Base-by-base conservation (phyloP, 768 basidiomycete species). In the Kwoniella newhampshirensis region DNA sequence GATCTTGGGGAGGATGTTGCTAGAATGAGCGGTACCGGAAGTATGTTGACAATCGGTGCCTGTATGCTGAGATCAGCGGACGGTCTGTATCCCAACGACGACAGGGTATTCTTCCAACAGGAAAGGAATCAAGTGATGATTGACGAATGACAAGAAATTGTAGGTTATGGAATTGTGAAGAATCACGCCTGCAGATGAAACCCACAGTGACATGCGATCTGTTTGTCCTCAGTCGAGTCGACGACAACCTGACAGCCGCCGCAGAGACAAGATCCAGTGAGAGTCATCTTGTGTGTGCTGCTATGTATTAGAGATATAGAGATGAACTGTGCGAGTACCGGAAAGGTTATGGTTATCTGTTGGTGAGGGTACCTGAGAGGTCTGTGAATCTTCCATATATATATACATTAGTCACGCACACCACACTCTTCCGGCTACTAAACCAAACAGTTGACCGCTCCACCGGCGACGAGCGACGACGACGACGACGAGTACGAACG, bases 201-300 rank as follows among this genome's bases (percentile, higher is more conserved):
- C 64, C 35, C 28, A 64, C 68, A 70, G 43, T 70, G 68, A 60
- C 68, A 70, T 3, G 56, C 50, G 26, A 63, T 57, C 45, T 70
- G 68, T 20, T 52, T 54, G 26, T 64, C 65, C 30, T 60, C 46
- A 37, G 59, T 62, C 13, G 55, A 46, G 32, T 44, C 41, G 42
- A 66, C 44, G 35, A 50, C 52, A 50, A 66, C 53, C 40, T 35
- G 46, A 35, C 23, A 40, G 27, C 45, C 45, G 20, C 65, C 65
- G 44, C 65, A 67, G 20, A 70, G 65, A 56, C 68, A 70, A 21
- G 43, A 28, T 54, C 68, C 68, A 39, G 57, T 52, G 60, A 62
- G 57, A 51, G 56, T 48, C 56, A 58, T 58, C 6, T 32, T 58
- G n/a, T 36, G 25, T 36, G 2, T 11, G 17, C n/a, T 35, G 18